phyloP scores from a whole-genome alignment of 192 early-diverging fungal genomes.

The Gryganskiella cystojenkinii region DNA sequence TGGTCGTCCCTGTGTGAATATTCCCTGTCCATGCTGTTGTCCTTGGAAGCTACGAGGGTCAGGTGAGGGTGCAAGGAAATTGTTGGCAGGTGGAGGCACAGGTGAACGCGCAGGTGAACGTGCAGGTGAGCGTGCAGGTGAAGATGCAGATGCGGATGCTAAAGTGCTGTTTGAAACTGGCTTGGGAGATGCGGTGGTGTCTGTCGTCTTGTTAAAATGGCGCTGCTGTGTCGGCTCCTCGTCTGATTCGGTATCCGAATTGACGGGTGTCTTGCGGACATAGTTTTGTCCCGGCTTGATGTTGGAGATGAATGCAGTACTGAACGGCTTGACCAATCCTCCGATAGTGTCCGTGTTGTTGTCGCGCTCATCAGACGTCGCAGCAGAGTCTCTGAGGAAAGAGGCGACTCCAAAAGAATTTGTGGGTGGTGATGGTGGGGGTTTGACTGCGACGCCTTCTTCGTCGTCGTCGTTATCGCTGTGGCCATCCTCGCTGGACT shows the following conservation, averaged over 20 bases:
- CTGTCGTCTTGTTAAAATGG: neutral
- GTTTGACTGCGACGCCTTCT: neutral
- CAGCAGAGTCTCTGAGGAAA: no score
- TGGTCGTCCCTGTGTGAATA: no score
- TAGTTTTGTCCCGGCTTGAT: slow-evolving; percentile 43
- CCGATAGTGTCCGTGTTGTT: no score
- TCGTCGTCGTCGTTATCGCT: neutral
- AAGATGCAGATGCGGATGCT: slow-evolving; percentile 1
- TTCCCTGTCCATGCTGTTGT: no score
- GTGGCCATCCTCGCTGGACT: neutral
- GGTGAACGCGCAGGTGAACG: no score
- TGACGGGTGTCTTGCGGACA: slow-evolving; percentile 40
- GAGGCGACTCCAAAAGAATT: no score
- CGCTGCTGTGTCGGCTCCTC: slow-evolving; percentile 7
- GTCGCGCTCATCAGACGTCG: no score
- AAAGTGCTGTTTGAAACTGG: neutral
- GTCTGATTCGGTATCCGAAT: slow-evolving; percentile 43
- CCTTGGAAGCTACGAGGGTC: neutral
- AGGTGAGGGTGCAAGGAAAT: neutral
- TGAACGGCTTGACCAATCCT: slow-evolving; percentile 3
- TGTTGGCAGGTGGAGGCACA: neutral
- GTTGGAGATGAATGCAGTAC: slow-evolving; percentile 4
- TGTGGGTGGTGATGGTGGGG: no score
- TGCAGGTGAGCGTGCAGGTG: no score
- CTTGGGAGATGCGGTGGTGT: neutral